A percentile compares a stretch with the other conserved stretches of the same genome.
These are phyloP conservation scores for Epipyxis sp. DNA, from an alignment of 108 stramenopile genomes.

Conservation along the genomic window DNA sequence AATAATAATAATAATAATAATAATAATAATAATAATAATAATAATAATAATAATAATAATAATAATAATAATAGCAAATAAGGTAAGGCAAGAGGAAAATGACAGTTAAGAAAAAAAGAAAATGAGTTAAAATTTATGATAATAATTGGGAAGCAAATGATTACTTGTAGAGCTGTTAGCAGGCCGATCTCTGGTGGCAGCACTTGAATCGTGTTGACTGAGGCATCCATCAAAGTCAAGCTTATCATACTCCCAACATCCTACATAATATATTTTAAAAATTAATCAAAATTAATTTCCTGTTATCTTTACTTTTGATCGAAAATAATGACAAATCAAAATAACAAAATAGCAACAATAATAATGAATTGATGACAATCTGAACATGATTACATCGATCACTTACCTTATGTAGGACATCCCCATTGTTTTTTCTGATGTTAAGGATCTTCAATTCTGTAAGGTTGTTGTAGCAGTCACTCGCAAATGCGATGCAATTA, in stretches of 20 bases:
- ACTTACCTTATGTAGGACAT: too few relatives aligned
- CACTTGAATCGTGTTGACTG: neutral
- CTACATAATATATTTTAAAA: neutral
- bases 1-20: too few relatives aligned
- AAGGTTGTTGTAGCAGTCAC: conserved; percentile 39
- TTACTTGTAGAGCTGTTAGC: neutral
- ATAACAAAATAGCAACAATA: neutral
- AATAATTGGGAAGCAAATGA: neutral
- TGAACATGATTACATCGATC: too few relatives aligned
- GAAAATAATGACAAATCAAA: neutral
- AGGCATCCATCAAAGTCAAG: neutral
- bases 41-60: too few relatives aligned
- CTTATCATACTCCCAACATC: neutral
- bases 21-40: too few relatives aligned
- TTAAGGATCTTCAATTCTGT: conserved; percentile 33
- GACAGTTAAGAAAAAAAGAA: neutral
- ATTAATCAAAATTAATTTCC: neutral
- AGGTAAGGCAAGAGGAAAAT: neutral
- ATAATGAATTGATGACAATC: neutral
- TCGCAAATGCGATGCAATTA: conserved; percentile 36
- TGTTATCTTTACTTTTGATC: neutral
- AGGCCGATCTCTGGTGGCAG: neutral
- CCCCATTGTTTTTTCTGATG: too few relatives aligned
- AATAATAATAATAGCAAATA: too few relatives aligned
- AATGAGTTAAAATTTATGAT: too few relatives aligned